A percentile compares a stretch with the other conserved stretches of the same genome.
Conservation (phyloP, 371 early-diverging fungal species). For the Mortierella sp. region DNA sequence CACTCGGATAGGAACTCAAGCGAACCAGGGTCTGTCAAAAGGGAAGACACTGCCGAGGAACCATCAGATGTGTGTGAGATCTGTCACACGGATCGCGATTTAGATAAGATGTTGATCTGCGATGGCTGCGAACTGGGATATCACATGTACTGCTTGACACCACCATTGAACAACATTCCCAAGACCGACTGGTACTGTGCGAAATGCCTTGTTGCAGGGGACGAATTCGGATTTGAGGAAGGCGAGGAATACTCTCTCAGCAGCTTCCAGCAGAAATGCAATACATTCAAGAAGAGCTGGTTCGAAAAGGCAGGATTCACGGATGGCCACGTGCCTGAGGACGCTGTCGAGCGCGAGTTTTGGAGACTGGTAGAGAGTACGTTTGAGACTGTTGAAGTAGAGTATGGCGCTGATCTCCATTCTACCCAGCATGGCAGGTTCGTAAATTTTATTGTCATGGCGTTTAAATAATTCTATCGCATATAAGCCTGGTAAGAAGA, state of each 20-base stretch:
- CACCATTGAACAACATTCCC: slow-evolving; percentile 77
- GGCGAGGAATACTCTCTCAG: slow-evolving; percentile 84
- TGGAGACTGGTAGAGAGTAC: slow-evolving; percentile 93
- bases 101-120: slow-evolving; percentile 84
- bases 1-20: slow-evolving; percentile 46
- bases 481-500: neutral
- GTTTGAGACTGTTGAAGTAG: slow-evolving; percentile 91
- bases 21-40: slow-evolving; percentile 34
- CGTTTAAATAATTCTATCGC: neutral
- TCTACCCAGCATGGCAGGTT: slow-evolving; percentile 92
- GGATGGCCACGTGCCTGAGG: slow-evolving; percentile 74
- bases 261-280: slow-evolving; percentile 84
- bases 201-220: slow-evolving; percentile 81
- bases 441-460: neutral
- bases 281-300: slow-evolving; percentile 86
- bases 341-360: slow-evolving; percentile 91
- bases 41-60: slow-evolving; percentile 22
- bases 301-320: slow-evolving; percentile 64
- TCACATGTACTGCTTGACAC: slow-evolving; percentile 87
- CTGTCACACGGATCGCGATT: slow-evolving; percentile 69
- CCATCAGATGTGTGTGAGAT: slow-evolving; percentile 71
- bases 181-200: slow-evolving; percentile 90
- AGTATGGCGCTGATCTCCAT: slow-evolving; percentile 97
- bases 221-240: slow-evolving; percentile 95
- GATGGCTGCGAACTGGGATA: slow-evolving; percentile 90